Conservation (phyloP, 805 yeast species). For the Myxozyma sirexii region DNA sequence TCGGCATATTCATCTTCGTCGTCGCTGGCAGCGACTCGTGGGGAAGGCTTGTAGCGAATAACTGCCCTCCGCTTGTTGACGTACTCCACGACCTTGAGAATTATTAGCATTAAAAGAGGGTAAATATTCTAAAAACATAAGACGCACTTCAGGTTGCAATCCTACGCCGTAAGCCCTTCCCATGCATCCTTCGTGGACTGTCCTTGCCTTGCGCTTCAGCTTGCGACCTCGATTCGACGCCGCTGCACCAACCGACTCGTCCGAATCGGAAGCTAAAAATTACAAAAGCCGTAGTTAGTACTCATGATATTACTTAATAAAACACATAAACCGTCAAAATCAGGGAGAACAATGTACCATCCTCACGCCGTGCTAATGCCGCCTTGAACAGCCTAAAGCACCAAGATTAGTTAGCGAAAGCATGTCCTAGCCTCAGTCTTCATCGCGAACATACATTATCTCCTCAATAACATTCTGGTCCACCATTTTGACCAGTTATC, state of each 20-base stretch:
- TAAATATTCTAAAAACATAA: conserved; percentile 6
- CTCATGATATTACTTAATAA: neutral
- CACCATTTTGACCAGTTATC: conserved; percentile 28
- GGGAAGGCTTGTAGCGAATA: conserved; percentile 41
- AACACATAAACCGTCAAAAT: no score
- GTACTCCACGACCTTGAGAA: conserved; percentile 37
- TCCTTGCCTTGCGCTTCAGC: conserved; percentile 53
- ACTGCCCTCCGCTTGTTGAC: conserved; percentile 43
- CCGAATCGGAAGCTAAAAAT: conserved; percentile 39
- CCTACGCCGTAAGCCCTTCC: conserved; percentile 33
- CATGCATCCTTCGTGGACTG: conserved; percentile 51
- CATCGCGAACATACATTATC: conserved; percentile 27
- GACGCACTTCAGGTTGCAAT: conserved; percentile 2
- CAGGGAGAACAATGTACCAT: no score
- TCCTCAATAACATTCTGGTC: conserved; percentile 33
- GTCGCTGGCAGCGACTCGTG: conserved; percentile 30
- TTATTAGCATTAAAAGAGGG: neutral
- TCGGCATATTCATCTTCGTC: conserved; percentile 39
- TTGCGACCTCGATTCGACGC: conserved; percentile 61
- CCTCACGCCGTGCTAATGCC: conserved; percentile 40
- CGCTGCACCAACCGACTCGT: conserved; percentile 39
- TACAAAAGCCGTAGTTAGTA: neutral
- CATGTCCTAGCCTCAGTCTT: neutral
- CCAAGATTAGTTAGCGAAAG: neutral
- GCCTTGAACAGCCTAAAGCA: conserved; percentile 40